Base-by-base conservation (phyloP, 257 asterid species). In the Ajuga chamaepitys region DNA sequence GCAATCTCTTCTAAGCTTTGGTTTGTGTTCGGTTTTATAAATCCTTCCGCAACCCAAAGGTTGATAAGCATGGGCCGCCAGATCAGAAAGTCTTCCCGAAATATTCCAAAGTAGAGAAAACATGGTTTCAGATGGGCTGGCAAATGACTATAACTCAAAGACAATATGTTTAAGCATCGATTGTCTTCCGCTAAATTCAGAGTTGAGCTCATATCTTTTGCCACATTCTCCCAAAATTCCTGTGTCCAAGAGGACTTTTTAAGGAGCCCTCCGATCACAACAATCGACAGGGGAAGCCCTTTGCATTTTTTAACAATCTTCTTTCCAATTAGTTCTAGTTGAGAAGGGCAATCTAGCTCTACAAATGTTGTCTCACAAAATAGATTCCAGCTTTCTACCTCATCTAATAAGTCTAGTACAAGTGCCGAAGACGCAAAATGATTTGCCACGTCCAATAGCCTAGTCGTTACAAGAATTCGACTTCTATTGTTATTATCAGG, bases 1-100 rank as follows among this genome's bases (percentile, higher is more conserved):
- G 54, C 71, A 25, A 53, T 32, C 9, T 66, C 70, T 64, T 64
- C 70, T 5, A 51, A n/a, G 14, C 24, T 4, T 37, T n/a, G 28
- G 2, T 14, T 12, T 1, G 9, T 16, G 0, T 1, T 50, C 3
- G 41, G 51, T n/a, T 40, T 20, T 22, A 48, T 13, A 50, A 64
- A 48, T 34, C 64, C 71, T 55, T 66, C 56, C 3, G 71, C 71
- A 16, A 66, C 21, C 64, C 71, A 66, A 1, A 66, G 55, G 10
- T 26, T 11, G 34, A 54, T 4, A 0, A 66, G 11, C 3, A 24
- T 13, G 2, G 71, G 41, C 21, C 53, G 16, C 25, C 22, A 6
- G 11, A 66, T 54, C 55, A 14, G 11, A 0, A 11, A 10, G 1
- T 54, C 45, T 45, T 66, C 64, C 6, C 5, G 6, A 18, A 24